Percentiles rank a stretch among this genome's conserved stretches.
Evolutionary conservation across 345 rosid genomes (phyloP).

Genomic region (Tarenaya hassleriana): DNA sequence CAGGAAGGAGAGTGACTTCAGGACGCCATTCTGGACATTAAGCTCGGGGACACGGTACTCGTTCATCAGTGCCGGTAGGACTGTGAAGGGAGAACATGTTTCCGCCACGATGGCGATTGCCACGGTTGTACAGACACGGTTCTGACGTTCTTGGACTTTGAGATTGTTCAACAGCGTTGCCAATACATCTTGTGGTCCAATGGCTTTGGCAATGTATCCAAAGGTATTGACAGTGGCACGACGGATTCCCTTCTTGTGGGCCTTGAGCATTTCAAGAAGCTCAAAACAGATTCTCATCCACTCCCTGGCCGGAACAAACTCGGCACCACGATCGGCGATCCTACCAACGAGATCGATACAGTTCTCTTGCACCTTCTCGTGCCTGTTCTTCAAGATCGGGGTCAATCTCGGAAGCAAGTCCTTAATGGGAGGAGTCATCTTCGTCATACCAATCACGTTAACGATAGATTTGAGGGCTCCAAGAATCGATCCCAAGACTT

Average conservation of each 20-base stretch:
- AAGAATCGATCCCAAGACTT: conserved; percentile 92
- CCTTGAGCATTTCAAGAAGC: conserved; percentile 99
- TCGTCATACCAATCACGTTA: conserved; percentile 98
- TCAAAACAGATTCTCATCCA: conserved; percentile 99
- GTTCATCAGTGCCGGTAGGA: conserved; percentile 92
- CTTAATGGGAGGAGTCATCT: conserved; percentile 99
- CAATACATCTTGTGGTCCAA: conserved; percentile 97
- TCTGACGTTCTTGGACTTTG: conserved; percentile 98
- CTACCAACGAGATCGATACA: conserved; percentile 98
- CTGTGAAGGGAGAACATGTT: conserved; percentile 95
- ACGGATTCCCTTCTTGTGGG: conserved; percentile 97
- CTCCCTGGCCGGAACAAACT: conserved; percentile 99
- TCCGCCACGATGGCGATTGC: conserved; percentile 97
- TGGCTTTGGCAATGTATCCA: conserved; percentile 98
- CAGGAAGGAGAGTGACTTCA: conserved; percentile 90
- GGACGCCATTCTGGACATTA: conserved; percentile 95
- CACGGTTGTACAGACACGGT: conserved; percentile 99
- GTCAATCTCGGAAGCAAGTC: conserved; percentile 98
- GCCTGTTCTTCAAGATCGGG: conserved; percentile 96
- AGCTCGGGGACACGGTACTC: conserved; percentile 98
- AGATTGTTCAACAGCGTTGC: conserved; percentile 95
- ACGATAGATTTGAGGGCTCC: conserved; percentile 99
- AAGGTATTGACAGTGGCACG: conserved; percentile 97
- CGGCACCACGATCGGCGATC: conserved; percentile 99
- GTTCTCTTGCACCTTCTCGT: conserved; percentile 98